A percentile compares a stretch with the other conserved stretches of the same genome.
Conservation (phyloP, 2,329 filamentous ascomycete species). For the Arthrinium puccinioides region DNA sequence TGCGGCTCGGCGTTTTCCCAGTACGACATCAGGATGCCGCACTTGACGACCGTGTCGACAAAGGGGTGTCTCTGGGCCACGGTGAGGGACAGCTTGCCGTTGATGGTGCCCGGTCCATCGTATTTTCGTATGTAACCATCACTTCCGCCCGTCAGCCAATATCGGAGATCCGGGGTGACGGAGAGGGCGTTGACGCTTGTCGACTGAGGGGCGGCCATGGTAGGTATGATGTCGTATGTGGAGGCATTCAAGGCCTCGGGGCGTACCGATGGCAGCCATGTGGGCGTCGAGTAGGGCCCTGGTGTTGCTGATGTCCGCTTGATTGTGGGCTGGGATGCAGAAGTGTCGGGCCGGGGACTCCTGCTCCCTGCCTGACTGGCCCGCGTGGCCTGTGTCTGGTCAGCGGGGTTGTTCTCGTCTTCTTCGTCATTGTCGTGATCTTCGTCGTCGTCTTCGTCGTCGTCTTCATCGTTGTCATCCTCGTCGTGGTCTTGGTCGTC, state of each 20-base stretch:
- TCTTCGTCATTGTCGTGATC: constrained; percentile 26
- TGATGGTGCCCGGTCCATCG: constrained; percentile 90
- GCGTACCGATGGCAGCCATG: constrained; percentile 56
- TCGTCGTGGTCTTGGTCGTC: constrained; percentile 22
- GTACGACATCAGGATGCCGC: constrained; percentile 88
- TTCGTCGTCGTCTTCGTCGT: constrained; percentile 28
- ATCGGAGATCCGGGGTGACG: constrained; percentile 87
- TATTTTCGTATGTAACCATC: constrained; percentile 97
- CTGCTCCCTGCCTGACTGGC: constrained; percentile 28
- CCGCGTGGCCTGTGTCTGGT: constrained; percentile 28
- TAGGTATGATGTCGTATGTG: constrained; percentile 92
- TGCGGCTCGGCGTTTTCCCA: constrained; percentile 92
- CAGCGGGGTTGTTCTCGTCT: constrained; percentile 30
- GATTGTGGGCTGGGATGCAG: constrained; percentile 12
- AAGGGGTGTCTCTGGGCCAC: constrained; percentile 95
- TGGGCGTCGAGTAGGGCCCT: constrained; percentile 21
- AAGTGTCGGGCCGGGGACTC: constrained; percentile 9
- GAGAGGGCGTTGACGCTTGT: constrained; percentile 93
- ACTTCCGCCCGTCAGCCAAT: constrained; percentile 87
- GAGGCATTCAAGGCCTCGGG: constrained; percentile 71
- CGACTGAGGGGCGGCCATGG: constrained; percentile 90
- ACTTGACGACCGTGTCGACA: constrained; percentile 94
- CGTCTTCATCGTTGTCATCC: constrained; percentile 26
- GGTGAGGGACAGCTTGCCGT: constrained; percentile 86
- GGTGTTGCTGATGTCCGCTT: constrained; percentile 24